phyloP scores from a whole-genome alignment of 768 basidiomycete genomes.

The Boletus pseudo-olivaceus region DNA sequence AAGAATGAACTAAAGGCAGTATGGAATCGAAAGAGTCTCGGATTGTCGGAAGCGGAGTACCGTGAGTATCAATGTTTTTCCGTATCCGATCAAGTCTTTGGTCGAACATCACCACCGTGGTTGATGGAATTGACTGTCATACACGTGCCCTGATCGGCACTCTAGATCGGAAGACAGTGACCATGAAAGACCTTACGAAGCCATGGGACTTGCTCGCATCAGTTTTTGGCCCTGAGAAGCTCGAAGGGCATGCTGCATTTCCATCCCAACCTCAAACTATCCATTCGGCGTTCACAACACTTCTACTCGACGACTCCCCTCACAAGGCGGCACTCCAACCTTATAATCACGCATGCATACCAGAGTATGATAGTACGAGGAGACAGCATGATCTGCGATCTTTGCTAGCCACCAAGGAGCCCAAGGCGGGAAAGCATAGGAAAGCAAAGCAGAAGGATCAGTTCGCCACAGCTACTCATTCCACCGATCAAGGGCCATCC shows the following conservation, averaged over 20 bases:
- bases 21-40: conserved; percentile 80
- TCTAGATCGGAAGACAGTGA: conserved; percentile 32
- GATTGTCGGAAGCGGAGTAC: conserved; percentile 58
- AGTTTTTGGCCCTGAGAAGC: background rate
- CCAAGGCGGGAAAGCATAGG: conserved; percentile 8
- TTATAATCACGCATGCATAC: conserved; percentile 76
- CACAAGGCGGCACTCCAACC: conserved; percentile 66
- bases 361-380: conserved; percentile 54
- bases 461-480: background rate
- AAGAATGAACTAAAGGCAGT: conserved; percentile 50
- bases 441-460: conserved; percentile 3
- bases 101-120: conserved; percentile 14
- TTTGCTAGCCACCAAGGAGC: conserved; percentile 18
- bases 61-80: conserved; percentile 46
- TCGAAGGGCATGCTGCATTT: background rate
- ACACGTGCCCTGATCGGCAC: background rate
- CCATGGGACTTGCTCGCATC: conserved; percentile 53
- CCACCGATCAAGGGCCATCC: background rate
- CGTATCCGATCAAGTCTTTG: background rate
- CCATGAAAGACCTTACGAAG: conserved; percentile 72
- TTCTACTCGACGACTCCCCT: conserved; percentile 52
- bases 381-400: conserved; percentile 38
- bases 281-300: conserved; percentile 46
- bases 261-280: conserved; percentile 1
- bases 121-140: background rate